Percentiles rank a stretch among this genome's conserved stretches.
phyloP scores from a whole-genome alignment of 805 yeast species.

The Candida easanensis region DNA sequence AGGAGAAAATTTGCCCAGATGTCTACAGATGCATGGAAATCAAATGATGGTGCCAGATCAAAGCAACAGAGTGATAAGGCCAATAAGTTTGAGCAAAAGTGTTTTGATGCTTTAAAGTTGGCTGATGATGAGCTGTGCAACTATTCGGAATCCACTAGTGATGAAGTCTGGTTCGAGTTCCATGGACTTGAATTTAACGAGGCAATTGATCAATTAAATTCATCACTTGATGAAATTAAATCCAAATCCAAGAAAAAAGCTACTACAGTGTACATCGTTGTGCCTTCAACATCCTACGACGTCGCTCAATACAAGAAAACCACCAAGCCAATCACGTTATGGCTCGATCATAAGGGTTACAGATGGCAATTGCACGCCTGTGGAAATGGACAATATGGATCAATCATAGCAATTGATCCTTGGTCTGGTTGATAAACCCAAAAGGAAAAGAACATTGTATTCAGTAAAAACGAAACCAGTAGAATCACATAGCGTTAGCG shows the following conservation, averaged over 20 bases:
- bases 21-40: constrained; percentile 28
- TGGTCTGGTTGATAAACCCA: constrained; percentile 23
- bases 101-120: constrained; percentile 18
- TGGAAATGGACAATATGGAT: constrained; percentile 32
- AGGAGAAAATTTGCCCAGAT: constrained; percentile 26
- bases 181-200: constrained; percentile 28
- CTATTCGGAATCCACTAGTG: constrained; percentile 18
- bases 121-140: constrained; percentile 28
- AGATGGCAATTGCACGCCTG: constrained; percentile 35
- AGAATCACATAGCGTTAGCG: constrained; percentile 26
- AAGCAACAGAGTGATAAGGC: constrained; percentile 29
- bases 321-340: constrained; percentile 27
- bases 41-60: constrained; percentile 25
- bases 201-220: constrained; percentile 24
- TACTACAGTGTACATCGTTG: constrained; percentile 23
- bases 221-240: constrained; percentile 16
- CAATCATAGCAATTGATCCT: constrained; percentile 40
- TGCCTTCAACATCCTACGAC: constrained; percentile 21
- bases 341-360: constrained; percentile 37
- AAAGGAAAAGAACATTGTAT: background rate
- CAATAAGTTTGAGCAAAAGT: constrained; percentile 18
- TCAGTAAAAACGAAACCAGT: background rate
- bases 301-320: constrained; percentile 22
- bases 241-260: constrained; percentile 6
- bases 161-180: constrained; percentile 29